Base-by-base conservation (phyloP, 768 basidiomycete genomes). In the Rubroboletus satanas region DNA sequence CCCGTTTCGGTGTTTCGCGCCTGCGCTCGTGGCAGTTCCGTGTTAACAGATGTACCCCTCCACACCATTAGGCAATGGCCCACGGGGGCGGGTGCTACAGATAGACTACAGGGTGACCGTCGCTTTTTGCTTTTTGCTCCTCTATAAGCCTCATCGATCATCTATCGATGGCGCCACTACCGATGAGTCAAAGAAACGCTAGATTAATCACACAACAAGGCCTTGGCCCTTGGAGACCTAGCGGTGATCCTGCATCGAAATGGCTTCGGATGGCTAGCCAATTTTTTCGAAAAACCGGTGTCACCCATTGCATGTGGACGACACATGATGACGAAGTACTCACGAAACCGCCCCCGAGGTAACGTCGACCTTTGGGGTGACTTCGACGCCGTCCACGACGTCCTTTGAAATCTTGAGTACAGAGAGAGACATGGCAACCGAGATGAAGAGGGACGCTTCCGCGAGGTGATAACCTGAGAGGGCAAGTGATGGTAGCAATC, bases 181-280 rank as follows among this genome's bases (percentile, higher is more conserved):
- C 33, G 36, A n/a, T 7, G 36, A 37, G 17, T n/a, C 17, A 17
- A 17, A 37, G 14, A 37, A 37, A 39, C 2, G 14, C 42, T 43
- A 10, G 42, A 10, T 46, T 15, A 62, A 38, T 10, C 42, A 4
- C 14, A 42, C 17, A 57, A 15, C 18, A 66, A 46, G n/a, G 52
- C 49, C 39, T 55, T 52, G 0, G 78, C 76, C 54, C 70, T 74
- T 46, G 77, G 71, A 5, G 80, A 83, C 45, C 83, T 76, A 15
- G 81, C 79, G 43, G 68, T 77, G 57, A 85, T 77, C 17, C 67
- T 65, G 65, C 79, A 85, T 57, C 73, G 76, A 67, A 82, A 84
- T 23, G 82, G 78, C 57, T 75, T 77, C 2, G 79, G 81, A 59
- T 83, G 83, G 15, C 66, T 68, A 45, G 2, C 1, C 1, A 15